Conservation (phyloP, 257 asterid species). For the Lantana camara region DNA sequence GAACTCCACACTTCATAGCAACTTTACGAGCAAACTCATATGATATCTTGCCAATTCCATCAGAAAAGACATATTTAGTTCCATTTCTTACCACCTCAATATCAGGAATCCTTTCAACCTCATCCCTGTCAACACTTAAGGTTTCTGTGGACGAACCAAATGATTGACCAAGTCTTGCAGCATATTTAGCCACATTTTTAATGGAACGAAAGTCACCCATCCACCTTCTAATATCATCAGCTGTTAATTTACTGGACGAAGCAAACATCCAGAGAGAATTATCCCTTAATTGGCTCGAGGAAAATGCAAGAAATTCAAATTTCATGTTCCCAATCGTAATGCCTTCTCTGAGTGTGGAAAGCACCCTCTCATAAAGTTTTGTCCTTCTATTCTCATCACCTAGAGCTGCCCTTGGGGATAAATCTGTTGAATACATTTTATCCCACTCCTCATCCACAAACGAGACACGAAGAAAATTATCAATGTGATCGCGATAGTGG, state of each 20-base stretch:
- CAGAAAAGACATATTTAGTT: conserved; percentile 61
- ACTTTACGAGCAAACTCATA: conserved; percentile 62
- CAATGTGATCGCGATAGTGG: no score
- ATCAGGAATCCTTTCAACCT: conserved; percentile 58
- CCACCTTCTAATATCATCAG: conserved; percentile 68
- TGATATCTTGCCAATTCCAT: conserved; percentile 93
- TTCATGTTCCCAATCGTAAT: no score
- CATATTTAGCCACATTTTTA: no score
- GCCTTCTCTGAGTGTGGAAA: no score
- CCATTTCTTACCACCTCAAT: conserved; percentile 26
- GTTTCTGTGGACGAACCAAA: no score
- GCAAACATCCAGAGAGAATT: conserved; percentile 97
- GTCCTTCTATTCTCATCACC: conserved; percentile 45
- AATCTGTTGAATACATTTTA: conserved; percentile 62
- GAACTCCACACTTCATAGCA: conserved; percentile 70
- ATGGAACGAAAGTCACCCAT: conserved; percentile 80
- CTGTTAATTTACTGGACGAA: conserved; percentile 42
- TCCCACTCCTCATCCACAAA: conserved; percentile 95
- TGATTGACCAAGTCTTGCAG: no score
- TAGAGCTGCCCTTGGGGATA: conserved; percentile 44
- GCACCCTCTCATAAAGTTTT: conserved; percentile 59
- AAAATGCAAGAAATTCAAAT: no score
- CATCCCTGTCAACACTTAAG: conserved; percentile 52
- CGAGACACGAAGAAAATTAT: no score
- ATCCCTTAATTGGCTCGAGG: no score